phyloP scores from a whole-genome alignment of 164 flowering plant genomes.

The Pachysandra terminalis region DNA sequence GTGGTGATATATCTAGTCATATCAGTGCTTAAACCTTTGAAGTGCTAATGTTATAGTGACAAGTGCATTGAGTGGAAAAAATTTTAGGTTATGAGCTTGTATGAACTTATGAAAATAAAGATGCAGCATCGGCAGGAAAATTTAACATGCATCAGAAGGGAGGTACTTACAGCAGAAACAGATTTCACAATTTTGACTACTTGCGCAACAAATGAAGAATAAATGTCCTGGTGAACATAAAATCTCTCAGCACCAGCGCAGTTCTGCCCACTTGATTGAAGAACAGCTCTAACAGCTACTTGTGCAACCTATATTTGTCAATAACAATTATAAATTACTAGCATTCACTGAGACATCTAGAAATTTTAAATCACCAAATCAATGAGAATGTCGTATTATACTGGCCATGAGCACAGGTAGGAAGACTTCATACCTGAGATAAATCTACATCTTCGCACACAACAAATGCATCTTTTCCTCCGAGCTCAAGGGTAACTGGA shows the following conservation, averaged over 20 bases:
- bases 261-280: conserved; percentile 98
- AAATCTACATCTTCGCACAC: conserved; percentile 97
- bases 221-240: conserved; percentile 81
- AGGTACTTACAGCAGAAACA: conserved; percentile 72
- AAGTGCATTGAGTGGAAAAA: background rate
- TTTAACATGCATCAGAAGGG: background rate
- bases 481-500: conserved; percentile 97
- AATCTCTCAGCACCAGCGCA: conserved; percentile 99
- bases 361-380: conserved; percentile 13
- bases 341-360: too few species aligned
- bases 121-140: background rate
- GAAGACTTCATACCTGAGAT: conserved; percentile 59
- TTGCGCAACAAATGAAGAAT: conserved; percentile 76
- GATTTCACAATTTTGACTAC: conserved; percentile 78
- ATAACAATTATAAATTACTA: background rate
- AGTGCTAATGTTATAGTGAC: background rate
- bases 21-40: too few species aligned
- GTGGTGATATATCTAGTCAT: too few species aligned
- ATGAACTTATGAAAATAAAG: background rate
- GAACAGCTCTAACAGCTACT: conserved; percentile 88
- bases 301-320: conserved; percentile 72
- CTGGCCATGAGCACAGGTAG: conserved; percentile 3
- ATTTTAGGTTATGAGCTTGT: background rate
- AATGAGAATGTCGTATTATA: conserved; percentile 4
- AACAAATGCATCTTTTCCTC: conserved; percentile 97